Evolutionary conservation across 495 filamentous ascomycete species (phyloP).

Genomic region (Monascus purpureus): DNA sequence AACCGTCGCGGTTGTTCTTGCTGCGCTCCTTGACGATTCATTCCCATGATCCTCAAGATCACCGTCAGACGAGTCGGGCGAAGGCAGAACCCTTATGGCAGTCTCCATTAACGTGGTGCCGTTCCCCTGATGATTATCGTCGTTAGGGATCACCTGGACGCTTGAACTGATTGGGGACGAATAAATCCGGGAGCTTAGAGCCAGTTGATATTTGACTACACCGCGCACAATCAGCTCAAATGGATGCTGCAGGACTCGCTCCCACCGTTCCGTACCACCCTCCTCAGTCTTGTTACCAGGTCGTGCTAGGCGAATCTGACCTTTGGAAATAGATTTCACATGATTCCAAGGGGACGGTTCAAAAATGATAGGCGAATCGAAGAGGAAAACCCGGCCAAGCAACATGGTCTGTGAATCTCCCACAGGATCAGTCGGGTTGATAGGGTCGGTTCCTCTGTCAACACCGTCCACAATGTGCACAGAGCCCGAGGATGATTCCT

Average conservation of each 20-base stretch:
- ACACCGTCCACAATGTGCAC: constrained; percentile 23
- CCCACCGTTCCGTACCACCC: constrained; percentile 81
- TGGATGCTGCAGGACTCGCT: constrained; percentile 73
- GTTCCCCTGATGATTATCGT: constrained; percentile 12
- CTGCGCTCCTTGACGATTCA: too few relatives aligned
- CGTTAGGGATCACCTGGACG: constrained; percentile 36
- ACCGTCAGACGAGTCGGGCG: too few relatives aligned
- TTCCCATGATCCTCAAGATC: too few relatives aligned
- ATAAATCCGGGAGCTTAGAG: constrained; percentile 56
- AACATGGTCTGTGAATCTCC: constrained; percentile 68
- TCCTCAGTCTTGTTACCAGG: constrained; percentile 84
- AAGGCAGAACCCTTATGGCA: too few relatives aligned
- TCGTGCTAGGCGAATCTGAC: constrained; percentile 63
- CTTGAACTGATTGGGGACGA: constrained; percentile 38
- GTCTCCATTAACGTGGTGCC: too few relatives aligned
- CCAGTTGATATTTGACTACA: constrained; percentile 76
- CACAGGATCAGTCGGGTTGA: constrained; percentile 40
- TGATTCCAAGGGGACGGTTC: constrained; percentile 75
- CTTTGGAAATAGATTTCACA: constrained; percentile 49
- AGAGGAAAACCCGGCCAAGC: constrained; percentile 70
- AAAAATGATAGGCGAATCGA: constrained; percentile 78
- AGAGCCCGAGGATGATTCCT: constrained; percentile 2
- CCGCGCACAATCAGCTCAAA: constrained; percentile 88
- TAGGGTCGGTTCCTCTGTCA: constrained; percentile 61
- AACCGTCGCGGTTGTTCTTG: too few relatives aligned